phyloP scores from a whole-genome alignment of 805 yeast genomes.

The Candida michaelii region DNA sequence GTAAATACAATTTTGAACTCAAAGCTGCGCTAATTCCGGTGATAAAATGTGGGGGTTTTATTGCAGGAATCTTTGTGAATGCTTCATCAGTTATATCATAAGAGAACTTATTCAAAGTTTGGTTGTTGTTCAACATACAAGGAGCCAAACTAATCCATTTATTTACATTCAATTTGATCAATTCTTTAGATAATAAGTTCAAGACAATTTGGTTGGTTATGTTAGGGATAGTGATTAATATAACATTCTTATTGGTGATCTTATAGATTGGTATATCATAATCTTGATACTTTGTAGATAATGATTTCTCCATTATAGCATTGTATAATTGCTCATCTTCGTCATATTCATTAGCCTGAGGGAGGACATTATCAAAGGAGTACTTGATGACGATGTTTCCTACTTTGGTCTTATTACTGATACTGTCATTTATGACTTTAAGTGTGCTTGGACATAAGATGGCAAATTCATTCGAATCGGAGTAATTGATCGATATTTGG shows the following conservation, averaged over 20 bases:
- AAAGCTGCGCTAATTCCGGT: slow-evolving; percentile 58
- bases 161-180: slow-evolving; percentile 17
- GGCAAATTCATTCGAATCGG: slow-evolving; percentile 20
- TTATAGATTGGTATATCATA: slow-evolving; percentile 23
- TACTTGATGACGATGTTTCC: slow-evolving; percentile 9
- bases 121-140: slow-evolving; percentile 32
- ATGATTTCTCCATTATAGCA: slow-evolving; percentile 26
- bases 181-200: slow-evolving; percentile 25
- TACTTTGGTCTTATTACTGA: slow-evolving; percentile 11
- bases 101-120: slow-evolving; percentile 25
- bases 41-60: slow-evolving; percentile 61
- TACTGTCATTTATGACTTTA: slow-evolving; percentile 18
- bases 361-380: slow-evolving; percentile 2
- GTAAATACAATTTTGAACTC: slow-evolving; percentile 23
- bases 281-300: slow-evolving; percentile 22
- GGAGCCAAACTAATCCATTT: slow-evolving; percentile 38
- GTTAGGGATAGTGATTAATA: slow-evolving; percentile 32
- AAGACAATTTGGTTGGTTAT: slow-evolving; percentile 36
- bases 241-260: slow-evolving; percentile 5
- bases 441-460: slow-evolving; percentile 31
- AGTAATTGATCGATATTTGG: slow-evolving; percentile 18
- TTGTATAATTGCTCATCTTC: slow-evolving; percentile 52
- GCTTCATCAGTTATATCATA: not conserved
- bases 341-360: slow-evolving; percentile 33
- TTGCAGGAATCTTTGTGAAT: slow-evolving; percentile 18